phyloP scores from a whole-genome alignment of 2,329 filamentous ascomycete genomes.

The Clonostachys rhizophaga region DNA sequence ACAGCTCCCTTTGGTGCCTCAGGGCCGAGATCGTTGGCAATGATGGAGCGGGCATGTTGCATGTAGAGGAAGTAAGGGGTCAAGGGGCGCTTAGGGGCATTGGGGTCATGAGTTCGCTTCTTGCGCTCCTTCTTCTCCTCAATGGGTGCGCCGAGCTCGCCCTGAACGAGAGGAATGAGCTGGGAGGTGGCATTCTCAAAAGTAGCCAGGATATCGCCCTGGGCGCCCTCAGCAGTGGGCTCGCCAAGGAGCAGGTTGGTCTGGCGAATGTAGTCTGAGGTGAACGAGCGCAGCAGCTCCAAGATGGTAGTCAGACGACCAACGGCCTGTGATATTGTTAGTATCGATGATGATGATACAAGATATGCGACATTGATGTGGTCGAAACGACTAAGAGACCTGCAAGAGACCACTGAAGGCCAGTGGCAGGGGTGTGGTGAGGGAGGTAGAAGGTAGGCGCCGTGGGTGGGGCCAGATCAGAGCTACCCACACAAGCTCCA shows the following conservation, averaged over 20 bases:
- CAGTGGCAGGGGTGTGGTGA: too few species aligned
- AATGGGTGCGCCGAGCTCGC: conserved; percentile 36
- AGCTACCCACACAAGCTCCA: too few species aligned
- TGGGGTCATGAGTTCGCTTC: conserved; percentile 82
- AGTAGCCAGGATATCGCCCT: conserved; percentile 39
- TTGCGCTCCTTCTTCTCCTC: conserved; percentile 84
- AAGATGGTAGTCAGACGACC: conserved; percentile 71
- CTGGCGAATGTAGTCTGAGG: conserved; percentile 82
- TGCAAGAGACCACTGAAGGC: too few species aligned
- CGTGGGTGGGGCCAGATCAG: too few species aligned
- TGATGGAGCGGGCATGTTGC: conserved; percentile 78
- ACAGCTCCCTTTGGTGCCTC: conserved; percentile 80
- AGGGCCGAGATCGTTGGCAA: conserved; percentile 72
- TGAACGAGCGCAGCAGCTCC: conserved; percentile 73
- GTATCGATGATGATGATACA: conserved; percentile 37
- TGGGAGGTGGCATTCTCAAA: conserved; percentile 46
- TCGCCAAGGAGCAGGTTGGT: conserved; percentile 76
- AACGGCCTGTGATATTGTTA: conserved; percentile 29
- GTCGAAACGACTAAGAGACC: background rate
- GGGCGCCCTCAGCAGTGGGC: conserved; percentile 43
- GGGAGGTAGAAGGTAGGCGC: too few species aligned
- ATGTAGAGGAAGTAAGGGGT: conserved; percentile 96
- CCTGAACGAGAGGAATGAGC: conserved; percentile 32
- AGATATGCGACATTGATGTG: background rate
- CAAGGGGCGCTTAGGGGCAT: conserved; percentile 88